Base-by-base conservation (phyloP, 1,284 basidiomycete genomes). In the Rugosomyces carneus region DNA sequence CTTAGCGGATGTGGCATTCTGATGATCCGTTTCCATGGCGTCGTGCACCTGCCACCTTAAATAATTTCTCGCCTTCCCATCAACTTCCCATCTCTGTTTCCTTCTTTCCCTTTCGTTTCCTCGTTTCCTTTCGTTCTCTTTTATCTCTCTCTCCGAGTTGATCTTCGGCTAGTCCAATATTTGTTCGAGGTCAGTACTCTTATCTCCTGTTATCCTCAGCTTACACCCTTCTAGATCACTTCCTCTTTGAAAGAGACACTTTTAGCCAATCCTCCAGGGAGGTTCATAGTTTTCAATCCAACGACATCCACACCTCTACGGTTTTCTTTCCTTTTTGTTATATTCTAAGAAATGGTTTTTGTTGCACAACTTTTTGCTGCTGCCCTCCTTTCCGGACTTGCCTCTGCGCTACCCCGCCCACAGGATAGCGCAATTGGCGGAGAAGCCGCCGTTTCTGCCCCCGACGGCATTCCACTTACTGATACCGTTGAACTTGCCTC, bases 181-280 rank as follows among this genome's bases (percentile, higher is more conserved):
- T 79, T 70, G 64, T 76, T 75, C 68, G 70, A 72, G 77, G 75
- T 75, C 55, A 50, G 23, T 41, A 24, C 39, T 6, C 40, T 32
- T 24, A 5, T n/a, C 6, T n/a, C 36, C 36, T 20, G 23, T 35
- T 37, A 19, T 31, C 40, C 31, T 23, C 21, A 23, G 36, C 57
- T 59, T 19, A 58, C 37, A 19, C 37, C 36, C 40, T 50, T 29
- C 24, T 21, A 78, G 76, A 79, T 78, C 74, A 72, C 69, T 40
- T 34, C 68, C 76, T 82, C 81, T 84, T 84, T 78, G 81, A 81
- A 66, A 84, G 81, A 82, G 78, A 68, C 62, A 63, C 9, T 29
- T 65, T 66, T 68, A 64, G 61, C 65, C 65, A 68, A 63, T 66
- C 72, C 71, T 75, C 65, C 76, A 66, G 75, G 72, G 76, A 77